Evolutionary conservation across 2,329 filamentous ascomycete species (phyloP).

Genomic region (Aspergillus alliaceus): DNA sequence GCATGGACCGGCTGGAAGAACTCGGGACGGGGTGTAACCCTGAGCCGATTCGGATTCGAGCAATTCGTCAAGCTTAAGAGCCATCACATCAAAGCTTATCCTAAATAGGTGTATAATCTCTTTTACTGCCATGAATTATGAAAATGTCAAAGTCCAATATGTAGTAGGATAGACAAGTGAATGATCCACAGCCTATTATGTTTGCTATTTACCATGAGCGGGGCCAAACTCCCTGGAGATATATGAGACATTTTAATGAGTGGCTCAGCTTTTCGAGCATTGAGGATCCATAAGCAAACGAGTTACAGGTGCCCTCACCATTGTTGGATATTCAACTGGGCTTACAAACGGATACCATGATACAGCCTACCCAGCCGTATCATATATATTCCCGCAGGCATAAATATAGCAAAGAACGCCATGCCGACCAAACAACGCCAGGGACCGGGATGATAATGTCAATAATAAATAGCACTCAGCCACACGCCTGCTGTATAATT

Average conservation of each 20-base stretch:
- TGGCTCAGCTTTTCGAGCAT: not conserved
- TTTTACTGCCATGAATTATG: not conserved
- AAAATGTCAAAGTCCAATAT: not conserved
- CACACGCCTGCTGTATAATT: not conserved
- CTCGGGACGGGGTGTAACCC: constrained; percentile 85
- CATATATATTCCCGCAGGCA: not conserved
- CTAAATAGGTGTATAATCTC: constrained; percentile 45
- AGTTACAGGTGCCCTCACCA: not conserved
- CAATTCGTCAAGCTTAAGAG: constrained; percentile 97
- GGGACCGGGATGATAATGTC: not conserved
- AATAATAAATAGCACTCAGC: not conserved
- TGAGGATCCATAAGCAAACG: not conserved
- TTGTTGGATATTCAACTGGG: no score
- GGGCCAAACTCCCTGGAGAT: not conserved
- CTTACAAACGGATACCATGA: no score
- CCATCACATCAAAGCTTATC: constrained; percentile 84
- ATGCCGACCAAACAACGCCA: not conserved
- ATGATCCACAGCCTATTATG: not conserved
- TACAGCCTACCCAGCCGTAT: no score
- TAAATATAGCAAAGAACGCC: not conserved
- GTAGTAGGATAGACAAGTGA: not conserved
- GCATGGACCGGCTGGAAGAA: constrained; percentile 99
- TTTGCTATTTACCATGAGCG: not conserved
- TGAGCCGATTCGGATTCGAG: constrained; percentile 89
- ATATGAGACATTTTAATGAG: not conserved